Evolutionary conservation across 129 eudicot genomes (phyloP).

Genomic region (Flaveria trinervia): DNA sequence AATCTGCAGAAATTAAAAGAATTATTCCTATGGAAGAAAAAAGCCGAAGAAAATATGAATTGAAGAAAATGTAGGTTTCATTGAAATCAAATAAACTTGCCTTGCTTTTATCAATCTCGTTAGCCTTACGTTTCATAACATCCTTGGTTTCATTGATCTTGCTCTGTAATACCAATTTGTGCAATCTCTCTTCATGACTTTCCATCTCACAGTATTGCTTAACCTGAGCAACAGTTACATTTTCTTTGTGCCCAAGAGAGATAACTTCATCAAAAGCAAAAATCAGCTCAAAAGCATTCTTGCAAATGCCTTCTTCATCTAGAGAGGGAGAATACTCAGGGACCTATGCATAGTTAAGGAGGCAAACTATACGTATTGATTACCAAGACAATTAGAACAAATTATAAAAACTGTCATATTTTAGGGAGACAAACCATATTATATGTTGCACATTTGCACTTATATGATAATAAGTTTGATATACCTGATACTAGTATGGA

Average conservation of each 20-base stretch:
- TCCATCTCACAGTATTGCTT: conserved; percentile 98
- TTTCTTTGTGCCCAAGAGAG: conserved; percentile 93
- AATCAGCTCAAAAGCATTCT: conserved; percentile 88
- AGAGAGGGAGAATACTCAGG: conserved; percentile 85
- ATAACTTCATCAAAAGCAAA: conserved; percentile 97
- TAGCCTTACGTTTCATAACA: conserved; percentile 93
- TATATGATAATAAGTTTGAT: conserved; percentile 1
- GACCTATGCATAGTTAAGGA: conserved; percentile 72
- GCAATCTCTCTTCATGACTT: conserved; percentile 90
- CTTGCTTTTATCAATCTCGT: conserved; percentile 91
- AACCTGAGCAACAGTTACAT: conserved; percentile 87
- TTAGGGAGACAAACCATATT: not conserved
- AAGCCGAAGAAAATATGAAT: not conserved
- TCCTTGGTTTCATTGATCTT: conserved; percentile 92
- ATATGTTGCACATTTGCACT: not conserved
- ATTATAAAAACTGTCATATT: not conserved
- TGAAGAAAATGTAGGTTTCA: not conserved
- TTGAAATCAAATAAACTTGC: conserved; percentile 40
- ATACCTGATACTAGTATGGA: not conserved
- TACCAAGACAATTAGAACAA: not conserved
- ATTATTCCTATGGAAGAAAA: not conserved
- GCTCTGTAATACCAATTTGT: conserved; percentile 70
- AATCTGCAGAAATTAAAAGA: conserved; percentile 37
- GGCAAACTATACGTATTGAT: conserved; percentile 8
- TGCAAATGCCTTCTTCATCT: conserved; percentile 94